Base-by-base conservation (phyloP, 1,139 yeast species). In the Candida smagusa region DNA sequence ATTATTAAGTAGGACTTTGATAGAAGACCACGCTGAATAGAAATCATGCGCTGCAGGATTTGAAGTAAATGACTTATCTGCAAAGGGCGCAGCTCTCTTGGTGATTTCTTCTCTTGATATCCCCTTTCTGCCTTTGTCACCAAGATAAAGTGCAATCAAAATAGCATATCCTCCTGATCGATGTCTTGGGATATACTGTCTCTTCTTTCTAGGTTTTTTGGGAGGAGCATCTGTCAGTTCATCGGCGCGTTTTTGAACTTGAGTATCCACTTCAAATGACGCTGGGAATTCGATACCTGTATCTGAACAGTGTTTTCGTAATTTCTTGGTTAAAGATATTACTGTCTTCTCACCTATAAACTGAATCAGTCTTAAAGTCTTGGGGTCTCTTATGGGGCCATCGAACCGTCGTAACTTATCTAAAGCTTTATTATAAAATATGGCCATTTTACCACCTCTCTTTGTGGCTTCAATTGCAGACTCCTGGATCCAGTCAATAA, bases 141-240 rank as follows among this genome's bases (percentile, higher is more conserved):
- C 58, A 31, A 77, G 66, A 37, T 75, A 67, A 9, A 92, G 59
- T 0, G 84, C 84, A 13, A 89, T 48, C 28, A 92, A 52, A 6
- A 92, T 84, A 0, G 95, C 96, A 61, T 85, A 92, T 0, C 89
- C 94, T 0, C 97, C 97, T 0, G 95, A 79, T 30, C 94, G 65
- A 45, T 79, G 79, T 32, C 73, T 71, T 1, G 98, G 98, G 0
- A 90, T 73, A 55, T 87, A 92, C 30, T 60, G 65, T 40, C 70
- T 65, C 38, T 54, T 65, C 40, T 54, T 66, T 40, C 59, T 56
- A 30, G 53, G 56, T 41, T 54, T 40, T 55, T 60, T 22, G 54
- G 46, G 13, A 46, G 44, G 31, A 34, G 42, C 25, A 19, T 26
- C 22, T 29, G 28, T 30, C 6, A 9, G 9, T 21, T 5, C 9